Conservation (phyloP, 208 protist genomes). For the Leishmania amazonensis region DNA sequence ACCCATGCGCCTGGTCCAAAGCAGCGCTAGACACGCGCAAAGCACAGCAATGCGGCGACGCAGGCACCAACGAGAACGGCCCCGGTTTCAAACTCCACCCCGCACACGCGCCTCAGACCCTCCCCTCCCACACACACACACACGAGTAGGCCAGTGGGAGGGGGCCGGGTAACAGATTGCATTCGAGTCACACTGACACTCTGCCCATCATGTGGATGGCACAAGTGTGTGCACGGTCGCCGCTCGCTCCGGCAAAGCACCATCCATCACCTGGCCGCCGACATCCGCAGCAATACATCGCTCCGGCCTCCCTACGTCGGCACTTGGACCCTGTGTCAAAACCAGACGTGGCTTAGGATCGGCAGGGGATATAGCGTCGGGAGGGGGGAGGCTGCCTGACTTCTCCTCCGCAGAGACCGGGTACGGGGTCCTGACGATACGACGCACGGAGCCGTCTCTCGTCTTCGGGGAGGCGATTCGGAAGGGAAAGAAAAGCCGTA, state of each 20-base stretch:
- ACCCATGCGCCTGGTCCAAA: not conserved
- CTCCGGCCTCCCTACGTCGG: not conserved
- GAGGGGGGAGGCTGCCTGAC: not conserved
- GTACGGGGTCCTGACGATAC: not conserved
- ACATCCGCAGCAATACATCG: not conserved
- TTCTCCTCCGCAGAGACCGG: not conserved
- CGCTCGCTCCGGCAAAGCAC: no score
- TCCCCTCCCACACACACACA: no score
- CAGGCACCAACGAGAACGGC: not conserved
- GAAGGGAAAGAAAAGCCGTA: no score
- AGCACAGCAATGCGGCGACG: not conserved
- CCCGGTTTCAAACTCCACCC: not conserved
- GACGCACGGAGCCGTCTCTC: not conserved
- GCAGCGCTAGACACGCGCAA: not conserved
- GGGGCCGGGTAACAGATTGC: no score
- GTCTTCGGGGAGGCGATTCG: not conserved
- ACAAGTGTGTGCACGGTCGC: not conserved
- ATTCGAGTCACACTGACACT: not conserved
- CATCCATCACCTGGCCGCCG: no score
- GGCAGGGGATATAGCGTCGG: not conserved
- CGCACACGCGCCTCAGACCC: not conserved
- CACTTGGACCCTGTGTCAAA: not conserved
- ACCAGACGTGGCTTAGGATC: not conserved
- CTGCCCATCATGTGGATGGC: not conserved
- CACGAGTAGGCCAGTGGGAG: not conserved